Evolutionary conservation across 352 stramenopile genomes (phyloP), one percentile per base, ranked within the genome.

Genomic region (Pythium aquatile): DNA sequence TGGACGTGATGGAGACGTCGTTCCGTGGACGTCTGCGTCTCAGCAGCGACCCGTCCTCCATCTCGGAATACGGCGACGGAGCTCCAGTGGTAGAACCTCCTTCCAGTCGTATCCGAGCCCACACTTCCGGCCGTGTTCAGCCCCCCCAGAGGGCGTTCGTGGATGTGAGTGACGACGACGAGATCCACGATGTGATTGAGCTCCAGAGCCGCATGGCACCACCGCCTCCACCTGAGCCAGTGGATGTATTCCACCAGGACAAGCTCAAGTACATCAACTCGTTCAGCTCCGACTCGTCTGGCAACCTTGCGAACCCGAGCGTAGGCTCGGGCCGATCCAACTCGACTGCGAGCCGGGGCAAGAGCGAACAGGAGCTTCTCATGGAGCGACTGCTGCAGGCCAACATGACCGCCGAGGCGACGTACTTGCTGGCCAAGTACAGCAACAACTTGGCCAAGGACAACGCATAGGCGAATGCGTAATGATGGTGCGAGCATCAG

Each of bases 361-460:
- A 60, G 29, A 74, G 53, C 35, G 69, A 80, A 46, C 68, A 76
- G 20, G 70, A 87, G 42, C 73, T 75, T 46, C 63, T 90, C 44
- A 83, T 87, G 75, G 71, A 87, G 60, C 72, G 81, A 20, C 70
- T 90, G 40, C 70, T 84, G 65, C 78, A 90, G 61, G 81, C 81
- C 65, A 90, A 87, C 65, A 78, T 84, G 70, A 68, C 78, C 3
- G 81, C 81, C 24, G 81, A 90, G 55, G 78, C 75, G 16, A 88
- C 81, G 63, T 90, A 90, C 55, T 70, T 87, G 52, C 83, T 88
- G 73, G 69, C 81, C 68, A 87, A 90, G 77, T 84, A 88, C 74
- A 87, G 82, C 70, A 73, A 72, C 60, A 81, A 79, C 55, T 26
- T 66, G 30, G 52, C 49, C n/a, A 70, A 70, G 44, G 35, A 44